Evolutionary conservation across 495 filamentous ascomycete species (phyloP).

Genomic region (Aspergillus hancockii): DNA sequence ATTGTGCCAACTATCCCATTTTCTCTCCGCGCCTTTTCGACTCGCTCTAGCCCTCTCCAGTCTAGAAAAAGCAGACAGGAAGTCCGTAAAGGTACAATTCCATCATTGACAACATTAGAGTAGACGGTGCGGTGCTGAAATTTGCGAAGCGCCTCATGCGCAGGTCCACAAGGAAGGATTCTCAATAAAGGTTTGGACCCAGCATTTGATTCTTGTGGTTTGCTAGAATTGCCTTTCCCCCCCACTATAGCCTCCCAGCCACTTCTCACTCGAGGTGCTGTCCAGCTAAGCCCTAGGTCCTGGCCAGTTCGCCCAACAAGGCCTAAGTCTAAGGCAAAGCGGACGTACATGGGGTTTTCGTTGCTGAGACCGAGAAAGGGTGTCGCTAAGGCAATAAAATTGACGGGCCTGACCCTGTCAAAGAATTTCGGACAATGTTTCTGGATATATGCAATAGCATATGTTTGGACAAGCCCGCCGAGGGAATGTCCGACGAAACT

Average conservation of each 20-base stretch:
- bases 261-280: slow-evolving; percentile 78
- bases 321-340: slow-evolving; percentile 94
- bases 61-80: slow-evolving; percentile 97
- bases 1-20: slow-evolving; percentile 90
- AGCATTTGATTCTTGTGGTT: slow-evolving; percentile 65
- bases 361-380: slow-evolving; percentile 94
- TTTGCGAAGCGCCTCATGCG: slow-evolving; percentile 79
- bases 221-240: slow-evolving; percentile 67
- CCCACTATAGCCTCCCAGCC: slow-evolving; percentile 87
- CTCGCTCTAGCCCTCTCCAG: slow-evolving; percentile 89
- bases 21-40: slow-evolving; percentile 91
- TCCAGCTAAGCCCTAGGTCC: slow-evolving; percentile 92
- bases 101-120: slow-evolving; percentile 98
- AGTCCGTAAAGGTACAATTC: slow-evolving; percentile 91
- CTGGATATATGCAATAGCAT: slow-evolving; percentile 95
- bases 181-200: slow-evolving; percentile 86
- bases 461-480: slow-evolving; percentile 88
- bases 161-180: slow-evolving; percentile 90
- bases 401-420: slow-evolving; percentile 80
- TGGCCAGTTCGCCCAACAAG: slow-evolving; percentile 93
- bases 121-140: slow-evolving; percentile 93
- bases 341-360: slow-evolving; percentile 95
- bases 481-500: slow-evolving; percentile 95
- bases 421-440: slow-evolving; percentile 95
- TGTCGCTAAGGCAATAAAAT: slow-evolving; percentile 89